Evolutionary conservation across 2,329 filamentous ascomycete genomes (phyloP), one percentile per base, ranked within the genome.

Genomic region (Scopulariopsis brevicaulis): DNA sequence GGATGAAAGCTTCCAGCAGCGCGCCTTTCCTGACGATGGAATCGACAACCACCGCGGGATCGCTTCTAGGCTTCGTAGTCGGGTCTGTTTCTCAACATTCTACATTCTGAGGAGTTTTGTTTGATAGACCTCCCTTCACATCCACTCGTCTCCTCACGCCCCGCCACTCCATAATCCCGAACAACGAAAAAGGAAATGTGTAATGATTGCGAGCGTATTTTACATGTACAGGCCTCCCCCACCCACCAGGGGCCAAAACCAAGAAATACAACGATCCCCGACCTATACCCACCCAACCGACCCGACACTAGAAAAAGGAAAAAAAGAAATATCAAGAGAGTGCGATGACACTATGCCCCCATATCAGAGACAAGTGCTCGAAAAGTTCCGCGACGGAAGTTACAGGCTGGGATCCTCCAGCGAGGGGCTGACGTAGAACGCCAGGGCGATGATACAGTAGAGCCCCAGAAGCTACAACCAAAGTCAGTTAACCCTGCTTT

Each of bases 371-470:
- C 37, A 8, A n/a, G 40, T 7, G 40, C 6, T 46, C 15, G 40
- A 7, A 46, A n/a, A n/a, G 40, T 18, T 14, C 40, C 40, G 18
- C 40, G 7, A 46, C 8, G 40, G 40, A 7, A n/a, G n/a, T 50
- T 24, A 50, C 7, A 50, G n/a, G 12, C 46, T 22, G 46, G 46
- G 46, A 6, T 50, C 55, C 18, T 57, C 55, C 32, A 57, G 55
- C 14, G 55, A 52, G 8, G 80, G 80, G 15, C 76, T 80, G 59
- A 78, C 80, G 64, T 78, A 84, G 65, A 84, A 84, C 18, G 81
- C 81, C 37, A 84, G 69, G 4, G 81, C 81, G 60, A 84, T 84
- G 63, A 84, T 84, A 54, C 77, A 65, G 65, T 84, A 84, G 18
- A 84, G 71, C 55, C 71, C 73, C 59, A 75, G 65, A 53, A 74